Conservation (phyloP, 2,329 filamentous ascomycete genomes). For the Cladosporium velox region DNA sequence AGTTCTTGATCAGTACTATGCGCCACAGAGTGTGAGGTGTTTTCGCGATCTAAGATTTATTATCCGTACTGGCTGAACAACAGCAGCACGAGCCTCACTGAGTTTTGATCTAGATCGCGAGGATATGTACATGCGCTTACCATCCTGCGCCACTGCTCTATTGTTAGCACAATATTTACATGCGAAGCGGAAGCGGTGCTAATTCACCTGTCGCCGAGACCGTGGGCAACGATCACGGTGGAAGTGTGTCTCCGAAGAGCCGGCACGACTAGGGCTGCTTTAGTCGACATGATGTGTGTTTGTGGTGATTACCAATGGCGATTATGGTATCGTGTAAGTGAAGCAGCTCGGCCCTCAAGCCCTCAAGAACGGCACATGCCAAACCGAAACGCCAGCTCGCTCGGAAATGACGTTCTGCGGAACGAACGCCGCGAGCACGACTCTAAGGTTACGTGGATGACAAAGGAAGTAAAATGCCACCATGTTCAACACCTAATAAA, state of each 20-base stretch:
- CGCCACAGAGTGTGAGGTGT: background rate
- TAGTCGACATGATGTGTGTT: conserved; percentile 42
- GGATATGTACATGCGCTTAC: conserved; percentile 45
- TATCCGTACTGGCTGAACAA: background rate
- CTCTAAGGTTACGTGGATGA: conserved; percentile 3
- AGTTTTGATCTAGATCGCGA: background rate
- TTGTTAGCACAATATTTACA: conserved; percentile 4
- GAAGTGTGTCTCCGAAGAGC: conserved; percentile 83
- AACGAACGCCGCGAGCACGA: conserved; percentile 9
- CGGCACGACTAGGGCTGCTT: conserved; percentile 68
- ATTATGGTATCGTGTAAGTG: background rate
- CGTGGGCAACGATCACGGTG: conserved; percentile 92
- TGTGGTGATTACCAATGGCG: conserved; percentile 7
- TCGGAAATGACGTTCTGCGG: conserved; percentile 10
- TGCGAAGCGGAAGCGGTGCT: background rate
- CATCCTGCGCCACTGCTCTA: conserved; percentile 64
- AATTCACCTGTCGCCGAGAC: conserved; percentile 74
- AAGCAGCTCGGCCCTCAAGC: conserved; percentile 4
- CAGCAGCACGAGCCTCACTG: background rate
- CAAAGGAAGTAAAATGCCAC: background rate
- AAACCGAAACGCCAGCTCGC: background rate
- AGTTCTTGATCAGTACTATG: background rate
- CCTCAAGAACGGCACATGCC: background rate
- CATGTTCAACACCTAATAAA: background rate
- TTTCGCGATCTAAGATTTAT: background rate